phyloP scores from a whole-genome alignment of 1,284 basidiomycete genomes.

The Tetrapyrgos nigripes region DNA sequence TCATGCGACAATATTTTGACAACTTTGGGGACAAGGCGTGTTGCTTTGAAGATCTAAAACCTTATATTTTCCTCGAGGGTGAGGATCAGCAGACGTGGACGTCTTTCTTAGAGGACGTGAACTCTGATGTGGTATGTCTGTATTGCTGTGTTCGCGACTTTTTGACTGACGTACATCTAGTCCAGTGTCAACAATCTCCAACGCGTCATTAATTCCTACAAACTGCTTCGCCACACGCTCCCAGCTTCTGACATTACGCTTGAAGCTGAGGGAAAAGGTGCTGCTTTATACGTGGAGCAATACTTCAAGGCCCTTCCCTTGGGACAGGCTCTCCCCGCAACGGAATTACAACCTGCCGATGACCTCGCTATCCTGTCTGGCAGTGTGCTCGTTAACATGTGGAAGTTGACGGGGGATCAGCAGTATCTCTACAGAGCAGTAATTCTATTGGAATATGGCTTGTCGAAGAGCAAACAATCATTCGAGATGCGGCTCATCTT shows the following conservation, averaged over 20 bases:
- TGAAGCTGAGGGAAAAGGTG: constrained; percentile 61
- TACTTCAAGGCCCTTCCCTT: constrained; percentile 73
- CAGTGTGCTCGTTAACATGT: constrained; percentile 71
- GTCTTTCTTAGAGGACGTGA: constrained; percentile 55
- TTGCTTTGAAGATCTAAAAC: constrained; percentile 84
- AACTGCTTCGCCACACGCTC: constrained; percentile 70
- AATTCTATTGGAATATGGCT: constrained; percentile 73
- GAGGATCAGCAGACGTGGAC: constrained; percentile 59
- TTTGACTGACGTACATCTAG: constrained; percentile 36
- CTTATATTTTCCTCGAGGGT: constrained; percentile 60
- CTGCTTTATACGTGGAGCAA: constrained; percentile 56
- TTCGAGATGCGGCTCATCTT: constrained; percentile 79
- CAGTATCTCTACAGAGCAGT: constrained; percentile 68
- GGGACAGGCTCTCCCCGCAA: constrained; percentile 68
- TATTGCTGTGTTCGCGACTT: background rate
- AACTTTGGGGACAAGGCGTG: constrained; percentile 81
- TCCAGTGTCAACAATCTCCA: constrained; percentile 55
- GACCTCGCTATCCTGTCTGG: constrained; percentile 81
- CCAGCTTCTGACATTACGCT: constrained; percentile 51
- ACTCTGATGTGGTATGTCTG: constrained; percentile 55
- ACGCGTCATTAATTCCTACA: constrained; percentile 73
- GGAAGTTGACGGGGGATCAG: constrained; percentile 60
- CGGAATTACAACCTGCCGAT: constrained; percentile 88
- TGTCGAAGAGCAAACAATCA: constrained; percentile 76
- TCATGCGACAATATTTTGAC: constrained; percentile 73